Percentiles rank a stretch among this genome's conserved stretches.
Conservation (phyloP, 352 stramenopile genomes). For the Globisporangium paroecandrum region DNA sequence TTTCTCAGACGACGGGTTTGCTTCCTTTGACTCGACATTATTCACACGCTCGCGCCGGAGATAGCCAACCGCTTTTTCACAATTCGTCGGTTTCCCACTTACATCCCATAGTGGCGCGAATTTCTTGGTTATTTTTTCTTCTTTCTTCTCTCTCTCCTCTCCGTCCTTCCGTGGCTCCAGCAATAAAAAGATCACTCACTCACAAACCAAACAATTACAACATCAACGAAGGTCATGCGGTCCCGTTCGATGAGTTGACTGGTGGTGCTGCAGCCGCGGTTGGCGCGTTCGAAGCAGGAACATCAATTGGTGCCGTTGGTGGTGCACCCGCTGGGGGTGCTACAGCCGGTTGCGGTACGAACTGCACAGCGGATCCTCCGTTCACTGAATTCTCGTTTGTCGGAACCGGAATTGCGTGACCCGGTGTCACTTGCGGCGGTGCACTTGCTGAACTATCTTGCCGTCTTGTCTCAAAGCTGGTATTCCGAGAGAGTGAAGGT, state of each 20-base stretch:
- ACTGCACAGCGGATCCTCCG: not conserved
- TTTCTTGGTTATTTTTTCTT: not conserved
- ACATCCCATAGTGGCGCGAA: not conserved
- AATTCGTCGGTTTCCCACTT: conserved; percentile 3
- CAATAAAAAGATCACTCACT: conserved; percentile 23
- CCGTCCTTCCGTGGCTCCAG: conserved; percentile 15
- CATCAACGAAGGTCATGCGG: conserved; percentile 13
- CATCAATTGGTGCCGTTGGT: conserved; percentile 1
- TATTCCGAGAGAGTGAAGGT: conserved; percentile 4
- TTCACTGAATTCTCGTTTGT: not conserved
- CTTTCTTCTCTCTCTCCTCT: not conserved
- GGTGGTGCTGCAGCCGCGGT: not conserved
- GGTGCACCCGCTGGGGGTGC: not conserved
- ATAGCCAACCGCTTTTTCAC: conserved; percentile 1
- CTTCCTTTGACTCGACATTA: conserved; percentile 11
- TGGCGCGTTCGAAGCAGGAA: not conserved
- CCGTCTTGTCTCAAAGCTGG: conserved; percentile 12
- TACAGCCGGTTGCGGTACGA: not conserved
- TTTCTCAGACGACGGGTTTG: not conserved
- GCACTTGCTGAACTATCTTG: not conserved
- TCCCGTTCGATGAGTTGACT: conserved; percentile 8
- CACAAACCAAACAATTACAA: conserved; percentile 20
- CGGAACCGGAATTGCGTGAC: not conserved
- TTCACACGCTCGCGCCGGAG: conserved; percentile 17
- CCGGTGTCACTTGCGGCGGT: not conserved